Percentiles rank a stretch among this genome's conserved stretches.
Conservation (phyloP, 768 basidiomycete species). For the Collybia sordida region DNA sequence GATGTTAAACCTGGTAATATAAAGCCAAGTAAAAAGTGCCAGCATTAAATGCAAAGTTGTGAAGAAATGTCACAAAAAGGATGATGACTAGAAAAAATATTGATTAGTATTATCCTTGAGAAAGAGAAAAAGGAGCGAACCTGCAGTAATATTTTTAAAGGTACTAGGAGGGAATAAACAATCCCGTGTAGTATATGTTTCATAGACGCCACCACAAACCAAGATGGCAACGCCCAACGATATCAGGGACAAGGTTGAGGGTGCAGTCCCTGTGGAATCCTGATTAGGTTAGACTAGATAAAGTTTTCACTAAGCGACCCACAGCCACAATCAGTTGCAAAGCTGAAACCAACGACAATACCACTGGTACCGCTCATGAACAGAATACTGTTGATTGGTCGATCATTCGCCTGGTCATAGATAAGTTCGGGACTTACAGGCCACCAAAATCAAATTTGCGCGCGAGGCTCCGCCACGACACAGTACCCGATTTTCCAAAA, state of each 20-base stretch:
- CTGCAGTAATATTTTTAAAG: conserved; percentile 59
- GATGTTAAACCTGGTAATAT: conserved; percentile 66
- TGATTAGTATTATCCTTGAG: conserved; percentile 14
- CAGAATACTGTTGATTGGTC: conserved; percentile 44
- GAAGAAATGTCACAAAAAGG: conserved; percentile 71
- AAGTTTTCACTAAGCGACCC: conserved; percentile 27
- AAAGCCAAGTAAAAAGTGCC: conserved; percentile 86
- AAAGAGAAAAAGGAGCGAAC: conserved; percentile 36
- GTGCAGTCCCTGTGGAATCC: conserved; percentile 54
- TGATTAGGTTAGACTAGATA: conserved; percentile 10
- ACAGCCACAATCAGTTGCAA: conserved; percentile 71
- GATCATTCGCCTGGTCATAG: conserved; percentile 15
- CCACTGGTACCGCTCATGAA: conserved; percentile 76
- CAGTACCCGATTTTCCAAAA: conserved; percentile 41
- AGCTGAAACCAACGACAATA: conserved; percentile 79
- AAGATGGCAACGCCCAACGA: conserved; percentile 54
- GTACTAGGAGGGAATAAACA: conserved; percentile 68
- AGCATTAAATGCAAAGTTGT: conserved; percentile 81
- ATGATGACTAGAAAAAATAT: conserved; percentile 49
- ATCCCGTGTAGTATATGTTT: conserved; percentile 64
- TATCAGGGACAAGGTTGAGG: conserved; percentile 62
- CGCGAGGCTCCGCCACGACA: conserved; percentile 57
- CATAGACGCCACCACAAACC: conserved; percentile 62
- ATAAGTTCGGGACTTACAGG: conserved; percentile 50
- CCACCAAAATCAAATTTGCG: conserved; percentile 75